Evolutionary conservation across 352 stramenopile species (phyloP).

Genomic region (Pythium sp.): DNA sequence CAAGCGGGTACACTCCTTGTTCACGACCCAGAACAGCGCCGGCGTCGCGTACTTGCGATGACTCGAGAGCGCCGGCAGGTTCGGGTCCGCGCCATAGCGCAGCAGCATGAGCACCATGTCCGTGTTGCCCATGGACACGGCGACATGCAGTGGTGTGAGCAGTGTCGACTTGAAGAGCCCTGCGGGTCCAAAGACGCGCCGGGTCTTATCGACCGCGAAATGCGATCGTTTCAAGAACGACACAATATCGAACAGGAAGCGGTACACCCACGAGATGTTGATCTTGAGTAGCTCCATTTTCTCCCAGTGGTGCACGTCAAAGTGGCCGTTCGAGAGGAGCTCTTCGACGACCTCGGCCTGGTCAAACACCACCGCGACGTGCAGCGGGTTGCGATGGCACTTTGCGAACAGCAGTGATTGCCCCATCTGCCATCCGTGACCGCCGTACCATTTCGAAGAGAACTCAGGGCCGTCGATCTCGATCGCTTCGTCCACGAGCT

Average conservation of each 20-base stretch:
- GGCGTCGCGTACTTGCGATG: slow-evolving; percentile 59
- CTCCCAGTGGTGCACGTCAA: slow-evolving; percentile 69
- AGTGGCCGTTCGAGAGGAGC: slow-evolving; percentile 49
- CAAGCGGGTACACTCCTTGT: slow-evolving; percentile 63
- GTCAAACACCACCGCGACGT: slow-evolving; percentile 73
- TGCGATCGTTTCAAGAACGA: slow-evolving; percentile 51
- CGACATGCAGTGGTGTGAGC: slow-evolving; percentile 70
- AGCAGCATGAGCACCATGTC: slow-evolving; percentile 68
- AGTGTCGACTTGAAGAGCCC: slow-evolving; percentile 58
- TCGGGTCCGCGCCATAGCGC: slow-evolving; percentile 59
- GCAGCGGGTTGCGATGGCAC: slow-evolving; percentile 69
- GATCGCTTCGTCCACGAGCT: slow-evolving; percentile 44
- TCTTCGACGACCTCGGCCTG: slow-evolving; percentile 62
- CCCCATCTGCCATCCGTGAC: slow-evolving; percentile 21
- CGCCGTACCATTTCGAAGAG: slow-evolving; percentile 60
- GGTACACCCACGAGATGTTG: slow-evolving; percentile 67
- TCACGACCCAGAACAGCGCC: slow-evolving; percentile 67
- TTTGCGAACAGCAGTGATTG: slow-evolving; percentile 31
- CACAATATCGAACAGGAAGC: slow-evolving; percentile 57
- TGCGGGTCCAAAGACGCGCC: slow-evolving; percentile 57
- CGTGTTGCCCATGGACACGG: slow-evolving; percentile 61
- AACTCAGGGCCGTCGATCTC: slow-evolving; percentile 61
- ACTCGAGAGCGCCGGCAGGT: slow-evolving; percentile 44
- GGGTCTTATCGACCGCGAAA: slow-evolving; percentile 32
- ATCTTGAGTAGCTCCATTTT: slow-evolving; percentile 75